Evolutionary conservation across 805 yeast genomes (phyloP), one percentile per base, ranked within the genome.

Genomic region (Kuraishia cidri): DNA sequence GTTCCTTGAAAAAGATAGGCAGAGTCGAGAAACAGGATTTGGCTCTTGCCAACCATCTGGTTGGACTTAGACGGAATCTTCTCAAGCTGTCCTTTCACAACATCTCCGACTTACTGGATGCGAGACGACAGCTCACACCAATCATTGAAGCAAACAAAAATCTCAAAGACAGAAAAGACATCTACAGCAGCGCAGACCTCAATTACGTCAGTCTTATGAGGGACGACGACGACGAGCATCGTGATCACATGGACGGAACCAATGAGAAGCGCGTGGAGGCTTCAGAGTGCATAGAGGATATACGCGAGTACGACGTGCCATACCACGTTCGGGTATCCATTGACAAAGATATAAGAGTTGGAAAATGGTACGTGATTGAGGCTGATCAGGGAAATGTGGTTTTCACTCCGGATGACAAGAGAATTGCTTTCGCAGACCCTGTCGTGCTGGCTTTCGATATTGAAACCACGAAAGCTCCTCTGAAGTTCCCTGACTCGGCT

Each of bases 361-460:
- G 98, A 12, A 88, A 88, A 56, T 92, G 99, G 99, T 92, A 90
- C 52, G 69, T 72, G 18, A 90, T 88, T 2, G 72, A 72, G 30
- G 80, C 80, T 4, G 66, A 64, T 13, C 72, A 75, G 29, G 79
- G 79, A 0, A 62, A 65, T 10, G 60, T 76, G 4, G 58, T 57
- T 7, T 54, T 83, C 18, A 64, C 59, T 12, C 87, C 79, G 47
- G 72, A 78, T 38, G 62, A 68, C 12, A 86, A 82, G 21, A 78
- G 81, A 45, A 79, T 88, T 31, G 94, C 94, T 24, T 94, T 94
- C 58, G 95, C 98, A 3, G 98, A 92, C 53, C 97, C 97, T 0
- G 96, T 92, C 6, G 90, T 94, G 1, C 54, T 92, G 48, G 98
- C 98, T 0, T 92, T 85, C 52, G 99, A 92, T 69, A 92, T 92